These are phyloP conservation scores for Colletotrichum sp. DNA, from an alignment of 2,329 filamentous ascomycete genomes.

Conservation along the genomic window DNA sequence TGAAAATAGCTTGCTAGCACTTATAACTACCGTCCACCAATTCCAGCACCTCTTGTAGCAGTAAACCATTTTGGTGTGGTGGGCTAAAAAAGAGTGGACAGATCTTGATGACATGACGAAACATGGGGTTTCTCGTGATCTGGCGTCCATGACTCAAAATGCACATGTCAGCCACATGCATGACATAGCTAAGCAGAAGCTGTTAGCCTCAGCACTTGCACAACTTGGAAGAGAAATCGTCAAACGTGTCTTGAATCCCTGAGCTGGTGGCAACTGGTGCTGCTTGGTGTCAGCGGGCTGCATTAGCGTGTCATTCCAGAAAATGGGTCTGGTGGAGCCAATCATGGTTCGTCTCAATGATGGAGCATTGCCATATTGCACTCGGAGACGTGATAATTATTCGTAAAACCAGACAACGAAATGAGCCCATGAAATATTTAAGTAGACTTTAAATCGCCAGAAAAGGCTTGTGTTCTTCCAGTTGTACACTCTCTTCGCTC, in stretches of 20 bases:
- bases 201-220: background rate
- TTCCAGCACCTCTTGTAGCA: fast-evolving
- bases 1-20: background rate
- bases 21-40: background rate
- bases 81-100: background rate
- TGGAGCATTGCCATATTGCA: background rate
- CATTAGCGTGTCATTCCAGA: background rate
- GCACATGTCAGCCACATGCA: background rate
- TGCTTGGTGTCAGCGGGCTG: background rate
- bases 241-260: background rate
- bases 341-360: background rate
- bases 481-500: background rate
- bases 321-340: background rate
- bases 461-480: too few relatives aligned
- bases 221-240: background rate
- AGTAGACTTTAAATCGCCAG: background rate
- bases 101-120: background rate
- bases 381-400: background rate
- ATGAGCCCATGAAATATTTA: background rate
- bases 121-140: background rate
- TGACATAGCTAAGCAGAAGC: background rate
- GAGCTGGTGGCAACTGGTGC: background rate
- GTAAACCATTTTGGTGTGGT: fast-evolving
- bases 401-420: background rate
- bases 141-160: too few relatives aligned